These are phyloP conservation scores for Tillandsia fasciculata DNA, from an alignment of 176 grass and related monocot species.

Conservation along the genomic window DNA sequence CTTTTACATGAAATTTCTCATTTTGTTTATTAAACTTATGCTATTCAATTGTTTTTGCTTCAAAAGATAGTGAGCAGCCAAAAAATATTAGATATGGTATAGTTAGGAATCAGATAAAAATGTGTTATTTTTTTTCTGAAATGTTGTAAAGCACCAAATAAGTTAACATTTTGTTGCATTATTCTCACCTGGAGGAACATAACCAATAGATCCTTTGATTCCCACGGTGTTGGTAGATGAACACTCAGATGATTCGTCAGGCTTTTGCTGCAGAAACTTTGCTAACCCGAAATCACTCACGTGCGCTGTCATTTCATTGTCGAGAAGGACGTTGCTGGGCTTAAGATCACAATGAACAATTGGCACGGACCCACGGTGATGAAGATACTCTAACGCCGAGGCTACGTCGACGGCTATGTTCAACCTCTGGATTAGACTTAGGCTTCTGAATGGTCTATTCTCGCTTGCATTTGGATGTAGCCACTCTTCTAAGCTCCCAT, in stretches of 20 bases:
- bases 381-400: slow-evolving; percentile 45
- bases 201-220: slow-evolving; percentile 45
- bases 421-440: slow-evolving; percentile 29
- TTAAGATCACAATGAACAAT: slow-evolving; percentile 36
- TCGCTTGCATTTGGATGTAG: neutral
- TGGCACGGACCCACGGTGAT: slow-evolving; percentile 22
- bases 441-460: neutral
- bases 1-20: too few relatives aligned
- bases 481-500: slow-evolving; percentile 12
- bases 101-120: neutral
- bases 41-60: too few relatives aligned
- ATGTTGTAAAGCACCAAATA: neutral
- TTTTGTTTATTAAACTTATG: too few relatives aligned
- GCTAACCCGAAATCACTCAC: slow-evolving; percentile 51
- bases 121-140: neutral
- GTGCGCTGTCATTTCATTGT: slow-evolving; percentile 42
- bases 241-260: neutral
- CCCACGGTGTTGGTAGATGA: slow-evolving; percentile 13
- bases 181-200: slow-evolving; percentile 42
- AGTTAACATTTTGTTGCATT: neutral
- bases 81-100: too few relatives aligned
- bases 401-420: slow-evolving; percentile 39
- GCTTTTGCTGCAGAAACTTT: slow-evolving; percentile 12
- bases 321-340: slow-evolving; percentile 31
- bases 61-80: too few relatives aligned